These are phyloP conservation scores for Achaetomiella virescens DNA, from an alignment of 495 filamentous ascomycete genomes.

Conservation along the genomic window DNA sequence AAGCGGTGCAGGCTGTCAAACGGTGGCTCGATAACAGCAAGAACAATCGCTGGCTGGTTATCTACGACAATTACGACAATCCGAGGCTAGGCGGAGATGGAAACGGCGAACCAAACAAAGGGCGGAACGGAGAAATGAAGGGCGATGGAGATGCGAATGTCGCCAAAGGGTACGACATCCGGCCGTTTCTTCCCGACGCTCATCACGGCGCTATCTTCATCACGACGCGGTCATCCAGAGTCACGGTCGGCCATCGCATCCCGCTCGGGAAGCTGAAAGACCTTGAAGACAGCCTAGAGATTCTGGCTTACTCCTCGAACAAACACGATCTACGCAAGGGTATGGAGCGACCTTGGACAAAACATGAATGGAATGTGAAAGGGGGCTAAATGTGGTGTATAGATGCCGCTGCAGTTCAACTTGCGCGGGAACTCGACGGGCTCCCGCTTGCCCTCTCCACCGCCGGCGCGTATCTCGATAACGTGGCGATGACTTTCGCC, in stretches of 20 bases:
- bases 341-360: constrained; percentile 4
- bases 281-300: constrained; percentile 28
- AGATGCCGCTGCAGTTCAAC: constrained; percentile 23
- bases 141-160: neutral
- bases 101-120: too few species aligned
- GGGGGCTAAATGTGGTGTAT: too few species aligned
- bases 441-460: constrained; percentile 29
- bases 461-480: constrained; percentile 31
- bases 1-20: constrained; percentile 27
- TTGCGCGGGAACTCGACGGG: constrained; percentile 26
- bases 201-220: constrained; percentile 37
- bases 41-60: constrained; percentile 30
- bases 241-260: constrained; percentile 27
- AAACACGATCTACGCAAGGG: too few species aligned
- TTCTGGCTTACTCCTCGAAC: constrained; percentile 31
- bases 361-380: too few species aligned
- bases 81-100: constrained; percentile 26
- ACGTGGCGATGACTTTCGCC: constrained; percentile 9
- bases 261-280: constrained; percentile 29
- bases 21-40: constrained; percentile 27
- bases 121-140: too few species aligned
- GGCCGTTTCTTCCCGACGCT: constrained; percentile 28
- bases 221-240: constrained; percentile 35
- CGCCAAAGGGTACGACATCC: constrained; percentile 25
- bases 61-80: constrained; percentile 36